phyloP scores from a whole-genome alignment of 352 stramenopile genomes.

The Phytophthora chlamydospora region DNA sequence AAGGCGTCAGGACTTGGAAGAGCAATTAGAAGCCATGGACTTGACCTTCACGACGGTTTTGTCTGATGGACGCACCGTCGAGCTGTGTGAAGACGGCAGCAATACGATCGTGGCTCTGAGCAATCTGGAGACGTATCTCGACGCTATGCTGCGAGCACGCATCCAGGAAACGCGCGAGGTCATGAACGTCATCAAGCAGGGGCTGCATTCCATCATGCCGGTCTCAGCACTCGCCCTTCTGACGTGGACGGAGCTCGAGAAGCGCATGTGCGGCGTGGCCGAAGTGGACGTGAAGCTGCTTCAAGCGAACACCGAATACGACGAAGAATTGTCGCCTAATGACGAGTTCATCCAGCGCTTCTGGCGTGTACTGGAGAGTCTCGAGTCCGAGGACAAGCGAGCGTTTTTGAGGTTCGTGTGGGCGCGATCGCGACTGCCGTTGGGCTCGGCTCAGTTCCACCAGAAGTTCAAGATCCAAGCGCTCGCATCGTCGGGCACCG shows the following conservation, averaged over 20 bases:
- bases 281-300: slow-evolving; percentile 79
- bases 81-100: slow-evolving; percentile 46
- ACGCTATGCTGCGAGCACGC: slow-evolving; percentile 45
- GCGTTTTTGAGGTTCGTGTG: slow-evolving; percentile 87
- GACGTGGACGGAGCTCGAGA: slow-evolving; percentile 76
- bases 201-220: slow-evolving; percentile 77
- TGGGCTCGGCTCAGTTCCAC: slow-evolving; percentile 67
- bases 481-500: slow-evolving; percentile 32
- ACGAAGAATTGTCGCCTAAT: slow-evolving; percentile 67
- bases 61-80: slow-evolving; percentile 60
- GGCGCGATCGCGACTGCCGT: slow-evolving; percentile 72
- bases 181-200: slow-evolving; percentile 77
- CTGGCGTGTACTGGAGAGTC: slow-evolving; percentile 70
- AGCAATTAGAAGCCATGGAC: slow-evolving; percentile 72
- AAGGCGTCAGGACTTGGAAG: slow-evolving; percentile 25
- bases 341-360: slow-evolving; percentile 83
- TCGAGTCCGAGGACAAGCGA: slow-evolving; percentile 70
- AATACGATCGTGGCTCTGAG: slow-evolving; percentile 47
- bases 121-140: slow-evolving; percentile 62
- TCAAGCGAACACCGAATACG: slow-evolving; percentile 82
- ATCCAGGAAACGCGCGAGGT: slow-evolving; percentile 51
- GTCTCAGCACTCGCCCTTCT: slow-evolving; percentile 61
- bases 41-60: slow-evolving; percentile 78
- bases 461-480: slow-evolving; percentile 91
- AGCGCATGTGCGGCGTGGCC: slow-evolving; percentile 69